A percentile compares a stretch with the other conserved stretches of the same genome.
phyloP scores from a whole-genome alignment of 176 grass and related monocot species.

The Oryza brachyantha region DNA sequence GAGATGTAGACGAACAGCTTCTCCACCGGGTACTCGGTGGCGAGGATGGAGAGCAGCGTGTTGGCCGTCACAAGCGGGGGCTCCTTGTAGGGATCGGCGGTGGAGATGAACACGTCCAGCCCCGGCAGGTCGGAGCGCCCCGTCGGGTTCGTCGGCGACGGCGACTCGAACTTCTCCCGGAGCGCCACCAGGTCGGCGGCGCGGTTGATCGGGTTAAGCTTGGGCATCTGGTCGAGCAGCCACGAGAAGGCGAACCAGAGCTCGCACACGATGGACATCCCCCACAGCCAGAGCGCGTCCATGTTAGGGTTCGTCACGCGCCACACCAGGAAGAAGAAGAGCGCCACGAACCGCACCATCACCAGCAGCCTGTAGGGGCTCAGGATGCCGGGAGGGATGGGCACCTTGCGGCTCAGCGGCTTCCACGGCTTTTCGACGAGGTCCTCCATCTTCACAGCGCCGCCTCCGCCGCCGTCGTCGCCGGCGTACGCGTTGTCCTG shows the following conservation, averaged over 20 bases:
- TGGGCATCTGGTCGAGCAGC: conserved; percentile 83
- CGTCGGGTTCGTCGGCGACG: conserved; percentile 48
- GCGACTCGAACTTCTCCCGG: conserved; percentile 63
- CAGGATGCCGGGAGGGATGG: conserved; percentile 47
- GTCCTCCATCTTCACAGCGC: conserved; percentile 51
- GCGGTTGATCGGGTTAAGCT: conserved; percentile 80
- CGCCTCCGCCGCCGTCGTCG: conserved; percentile 19
- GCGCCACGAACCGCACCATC: conserved; percentile 54
- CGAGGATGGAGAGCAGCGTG: conserved; percentile 73
- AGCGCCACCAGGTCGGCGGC: conserved; percentile 57
- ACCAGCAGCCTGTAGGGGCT: conserved; percentile 76
- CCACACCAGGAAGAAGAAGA: conserved; percentile 64
- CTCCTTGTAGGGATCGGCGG: conserved; percentile 83
- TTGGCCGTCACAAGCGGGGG: conserved; percentile 73
- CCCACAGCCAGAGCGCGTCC: conserved; percentile 78
- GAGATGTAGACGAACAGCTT: conserved; percentile 78
- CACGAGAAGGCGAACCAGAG: conserved; percentile 83
- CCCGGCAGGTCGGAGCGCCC: conserved; percentile 65
- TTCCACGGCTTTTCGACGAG: conserved; percentile 74
- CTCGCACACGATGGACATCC: conserved; percentile 81
- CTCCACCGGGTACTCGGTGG: conserved; percentile 72
- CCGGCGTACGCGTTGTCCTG: conserved; percentile 36
- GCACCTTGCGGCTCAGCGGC: conserved; percentile 62
- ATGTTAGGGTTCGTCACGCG: conserved; percentile 63
- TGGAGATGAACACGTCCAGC: conserved; percentile 80